Percentiles rank a stretch among this genome's conserved stretches.
Evolutionary conservation across 495 filamentous ascomycete species (phyloP).

Genomic region (Platismatia glauca): DNA sequence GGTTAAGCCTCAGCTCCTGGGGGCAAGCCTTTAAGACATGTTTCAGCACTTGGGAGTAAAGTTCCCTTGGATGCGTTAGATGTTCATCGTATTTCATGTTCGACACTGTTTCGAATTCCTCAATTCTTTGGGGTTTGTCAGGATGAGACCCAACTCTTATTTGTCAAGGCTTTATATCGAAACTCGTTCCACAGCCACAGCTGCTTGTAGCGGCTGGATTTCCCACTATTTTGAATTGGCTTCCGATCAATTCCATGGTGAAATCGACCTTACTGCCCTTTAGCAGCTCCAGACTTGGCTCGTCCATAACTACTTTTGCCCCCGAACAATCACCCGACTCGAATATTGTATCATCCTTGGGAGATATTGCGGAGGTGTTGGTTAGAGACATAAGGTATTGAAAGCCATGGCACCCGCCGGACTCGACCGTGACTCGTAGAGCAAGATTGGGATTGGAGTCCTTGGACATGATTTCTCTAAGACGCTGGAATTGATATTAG

Average conservation of each 20-base stretch:
- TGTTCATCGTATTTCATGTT: background rate
- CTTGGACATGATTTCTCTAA: constrained; percentile 53
- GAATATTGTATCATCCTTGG: constrained; percentile 68
- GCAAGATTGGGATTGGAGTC: constrained; percentile 75
- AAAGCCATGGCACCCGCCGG: constrained; percentile 94
- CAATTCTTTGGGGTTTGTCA: background rate
- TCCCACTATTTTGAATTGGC: constrained; percentile 92
- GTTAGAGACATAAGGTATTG: constrained; percentile 91
- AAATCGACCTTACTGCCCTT: constrained; percentile 93
- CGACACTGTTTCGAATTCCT: background rate
- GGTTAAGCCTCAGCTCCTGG: background rate
- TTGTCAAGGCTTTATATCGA: constrained; percentile 70
- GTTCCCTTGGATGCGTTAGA: too few species aligned
- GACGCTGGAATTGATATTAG: constrained; percentile 43
- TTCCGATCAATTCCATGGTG: constrained; percentile 94
- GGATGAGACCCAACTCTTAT: background rate
- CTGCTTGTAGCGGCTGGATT: constrained; percentile 86
- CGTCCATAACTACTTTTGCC: constrained; percentile 85
- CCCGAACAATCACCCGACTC: constrained; percentile 30
- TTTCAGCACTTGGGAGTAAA: background rate
- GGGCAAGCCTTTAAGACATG: background rate
- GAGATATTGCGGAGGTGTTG: constrained; percentile 45
- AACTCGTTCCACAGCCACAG: constrained; percentile 96
- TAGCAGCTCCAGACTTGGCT: constrained; percentile 75
- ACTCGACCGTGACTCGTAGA: constrained; percentile 82